A percentile compares a stretch with the other conserved stretches of the same genome.
phyloP scores from a whole-genome alignment of 345 rosid species.

The Citrus glauca region DNA sequence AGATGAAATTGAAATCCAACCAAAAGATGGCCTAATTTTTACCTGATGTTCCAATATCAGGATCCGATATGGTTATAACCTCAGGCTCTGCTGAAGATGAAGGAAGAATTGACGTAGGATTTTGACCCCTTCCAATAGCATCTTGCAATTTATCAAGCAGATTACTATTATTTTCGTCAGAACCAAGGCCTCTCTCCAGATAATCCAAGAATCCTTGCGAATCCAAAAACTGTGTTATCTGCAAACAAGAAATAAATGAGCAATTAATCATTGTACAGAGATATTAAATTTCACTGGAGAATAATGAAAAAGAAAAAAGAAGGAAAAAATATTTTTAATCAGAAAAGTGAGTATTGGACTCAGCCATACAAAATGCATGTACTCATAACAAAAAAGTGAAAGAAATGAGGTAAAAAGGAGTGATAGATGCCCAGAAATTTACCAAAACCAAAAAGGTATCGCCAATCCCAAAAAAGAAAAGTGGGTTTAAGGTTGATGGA shows the following conservation, averaged over 20 bases:
- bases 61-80: slow-evolving; percentile 85
- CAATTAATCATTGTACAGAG: background rate
- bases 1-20: slow-evolving; percentile 9
- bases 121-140: slow-evolving; percentile 95
- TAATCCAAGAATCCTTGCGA: slow-evolving; percentile 92
- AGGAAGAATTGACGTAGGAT: slow-evolving; percentile 76
- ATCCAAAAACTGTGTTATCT: slow-evolving; percentile 78
- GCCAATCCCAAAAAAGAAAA: background rate
- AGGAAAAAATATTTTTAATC: background rate
- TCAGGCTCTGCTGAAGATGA: slow-evolving; percentile 65
- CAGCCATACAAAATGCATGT: background rate
- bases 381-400: background rate
- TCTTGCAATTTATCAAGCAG: slow-evolving; percentile 96
- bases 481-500: background rate
- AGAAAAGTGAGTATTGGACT: background rate
- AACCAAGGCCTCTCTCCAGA: slow-evolving; percentile 72
- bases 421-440: background rate
- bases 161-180: slow-evolving; percentile 66
- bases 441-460: background rate
- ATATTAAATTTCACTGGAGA: background rate
- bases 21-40: slow-evolving; percentile 18
- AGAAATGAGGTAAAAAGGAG: background rate
- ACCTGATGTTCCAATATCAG: slow-evolving; percentile 75
- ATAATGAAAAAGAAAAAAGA: background rate
- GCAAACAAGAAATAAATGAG: slow-evolving; percentile 23